Conservation (phyloP, 345 rosid species). For the Leavenworthia alabamica region DNA sequence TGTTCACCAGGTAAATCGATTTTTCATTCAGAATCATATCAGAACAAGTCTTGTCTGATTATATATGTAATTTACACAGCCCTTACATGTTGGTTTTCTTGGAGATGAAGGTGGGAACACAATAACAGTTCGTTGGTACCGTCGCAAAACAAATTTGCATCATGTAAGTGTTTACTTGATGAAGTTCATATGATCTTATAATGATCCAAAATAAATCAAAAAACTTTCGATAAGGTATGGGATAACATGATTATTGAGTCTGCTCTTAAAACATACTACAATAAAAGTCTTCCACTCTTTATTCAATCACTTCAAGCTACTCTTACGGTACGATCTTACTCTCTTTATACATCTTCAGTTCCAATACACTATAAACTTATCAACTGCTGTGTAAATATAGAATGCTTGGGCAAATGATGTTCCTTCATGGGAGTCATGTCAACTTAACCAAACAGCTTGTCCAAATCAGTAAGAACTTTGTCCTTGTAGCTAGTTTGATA, state of each 20-base stretch:
- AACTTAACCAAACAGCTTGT: constrained; percentile 54
- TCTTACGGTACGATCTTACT: constrained; percentile 48
- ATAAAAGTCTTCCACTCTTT: constrained; percentile 55
- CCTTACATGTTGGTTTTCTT: constrained; percentile 81
- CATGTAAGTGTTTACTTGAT: constrained; percentile 53
- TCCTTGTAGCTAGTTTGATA: neutral
- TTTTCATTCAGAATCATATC: neutral
- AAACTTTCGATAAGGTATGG: constrained; percentile 46
- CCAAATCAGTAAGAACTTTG: constrained; percentile 57
- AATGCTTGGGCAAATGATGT: constrained; percentile 56
- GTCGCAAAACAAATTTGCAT: constrained; percentile 79
- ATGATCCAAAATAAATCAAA: neutral
- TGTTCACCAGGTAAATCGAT: constrained; percentile 69
- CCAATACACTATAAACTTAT: neutral
- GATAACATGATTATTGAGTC: constrained; percentile 84
- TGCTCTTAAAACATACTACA: constrained; percentile 71
- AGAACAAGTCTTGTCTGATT: neutral
- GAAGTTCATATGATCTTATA: neutral
- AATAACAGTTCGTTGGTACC: constrained; percentile 76
- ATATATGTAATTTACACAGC: constrained; percentile 42
- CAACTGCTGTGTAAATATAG: constrained; percentile 22
- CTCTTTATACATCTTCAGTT: neutral
- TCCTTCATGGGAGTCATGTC: constrained; percentile 59
- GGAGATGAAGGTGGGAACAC: constrained; percentile 95
- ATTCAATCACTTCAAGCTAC: constrained; percentile 59